These are phyloP conservation scores for Trichoderma arundinaceum DNA, from an alignment of 2,329 filamentous ascomycete species.

Conservation along the genomic window DNA sequence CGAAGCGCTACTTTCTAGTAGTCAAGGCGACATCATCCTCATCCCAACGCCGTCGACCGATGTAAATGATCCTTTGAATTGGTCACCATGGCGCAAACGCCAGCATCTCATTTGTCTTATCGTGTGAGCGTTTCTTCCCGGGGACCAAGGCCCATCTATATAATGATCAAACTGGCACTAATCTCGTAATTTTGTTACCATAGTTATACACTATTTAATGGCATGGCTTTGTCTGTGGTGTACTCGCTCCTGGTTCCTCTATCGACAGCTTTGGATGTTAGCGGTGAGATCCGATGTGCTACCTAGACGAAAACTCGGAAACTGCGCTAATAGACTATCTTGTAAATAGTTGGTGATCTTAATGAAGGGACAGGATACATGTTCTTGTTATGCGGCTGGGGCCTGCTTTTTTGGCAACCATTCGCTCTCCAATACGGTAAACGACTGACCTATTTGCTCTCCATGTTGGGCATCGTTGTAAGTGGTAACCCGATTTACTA, in stretches of 20 bases:
- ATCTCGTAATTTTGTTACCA: background rate
- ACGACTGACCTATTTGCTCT: constrained; percentile 47
- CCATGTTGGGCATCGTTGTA: constrained; percentile 40
- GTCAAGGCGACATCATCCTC: constrained; percentile 52
- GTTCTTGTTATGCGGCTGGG: constrained; percentile 54
- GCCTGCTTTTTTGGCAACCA: constrained; percentile 55
- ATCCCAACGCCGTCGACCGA: constrained; percentile 57
- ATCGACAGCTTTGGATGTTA: constrained; percentile 42
- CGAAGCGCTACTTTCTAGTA: constrained; percentile 42
- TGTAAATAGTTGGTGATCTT: constrained; percentile 40
- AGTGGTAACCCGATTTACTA: constrained; percentile 18
- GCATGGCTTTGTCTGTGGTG: constrained; percentile 48
- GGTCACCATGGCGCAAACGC: constrained; percentile 44
- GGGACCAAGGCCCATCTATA: background rate
- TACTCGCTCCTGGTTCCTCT: constrained; percentile 49
- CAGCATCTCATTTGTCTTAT: constrained; percentile 40
- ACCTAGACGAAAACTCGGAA: background rate
- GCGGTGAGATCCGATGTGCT: constrained; percentile 25
- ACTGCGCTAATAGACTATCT: background rate
- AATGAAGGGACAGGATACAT: constrained; percentile 51
- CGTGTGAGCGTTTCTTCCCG: constrained; percentile 37
- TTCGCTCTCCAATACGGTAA: constrained; percentile 54
- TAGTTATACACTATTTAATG: constrained; percentile 48
- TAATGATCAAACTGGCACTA: background rate
- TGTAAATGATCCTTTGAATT: constrained; percentile 60